Evolutionary conservation across 2,329 filamentous ascomycete species (phyloP), one percentile per base, ranked within the genome.

Genomic region (Madurella fahalii): DNA sequence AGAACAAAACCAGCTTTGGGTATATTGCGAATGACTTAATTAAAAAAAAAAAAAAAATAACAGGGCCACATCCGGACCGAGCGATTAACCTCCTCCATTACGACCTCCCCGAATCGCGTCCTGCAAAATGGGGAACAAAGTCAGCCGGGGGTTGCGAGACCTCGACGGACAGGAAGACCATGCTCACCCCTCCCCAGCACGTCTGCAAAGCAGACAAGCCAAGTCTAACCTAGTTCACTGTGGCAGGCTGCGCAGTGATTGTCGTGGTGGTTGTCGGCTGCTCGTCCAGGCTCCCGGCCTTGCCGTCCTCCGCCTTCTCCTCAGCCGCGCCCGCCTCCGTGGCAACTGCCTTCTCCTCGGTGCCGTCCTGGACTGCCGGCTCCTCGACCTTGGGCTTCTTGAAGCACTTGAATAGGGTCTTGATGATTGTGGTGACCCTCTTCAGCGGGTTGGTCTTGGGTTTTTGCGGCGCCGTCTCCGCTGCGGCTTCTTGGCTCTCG

Each of bases 401-500:
- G 16, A 58, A 46, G 49, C 56, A 58, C 20, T 16, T 34, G 40
- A 58, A 54, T 9, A 58, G 30, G 1, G 46, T 44, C 52, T 58
- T 55, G 50, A 58, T 12, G 5, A 52, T 34, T 15, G n/a, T 9
- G 40, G 20, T 3, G 40, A 53, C 12, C 12, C 47, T 55, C 46
- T 58, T 58, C 41, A 58, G 50, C 42, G 50, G 52, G 42, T 37
- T 53, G 42, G 49, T 18, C 49, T 58, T 55, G 37, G 39, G 43
- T 30, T 37, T 52, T 9, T 44, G 5, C 25, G 25, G 8, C 4
- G 25, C 40, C 18, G 37, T 9, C 4, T 31, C 39, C 4, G 41
- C 20, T 34, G 46, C 17, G 34, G 17, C 41, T 15, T 39, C 20
- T 13, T 42, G 18, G 30, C 41, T 47, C 15, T 47, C 31, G 43